Evolutionary conservation across 306 rosid species (phyloP), one percentile per base, ranked within the genome.

Genomic region (Quercus aquifolioides): DNA sequence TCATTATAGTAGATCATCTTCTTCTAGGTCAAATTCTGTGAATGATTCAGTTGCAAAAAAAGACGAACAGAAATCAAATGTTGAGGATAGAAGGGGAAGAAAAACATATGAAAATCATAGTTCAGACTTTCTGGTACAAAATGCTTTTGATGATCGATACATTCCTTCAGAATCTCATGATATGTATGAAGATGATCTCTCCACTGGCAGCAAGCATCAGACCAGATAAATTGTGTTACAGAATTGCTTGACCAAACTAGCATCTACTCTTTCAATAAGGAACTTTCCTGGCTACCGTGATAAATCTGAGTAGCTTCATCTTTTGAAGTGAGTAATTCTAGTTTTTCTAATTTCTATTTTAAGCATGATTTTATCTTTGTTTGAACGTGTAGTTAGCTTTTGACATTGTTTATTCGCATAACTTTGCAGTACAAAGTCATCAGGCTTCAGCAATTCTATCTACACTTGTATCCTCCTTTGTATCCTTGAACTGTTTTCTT

Each of bases 381-480:
- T 81, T 76, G 76, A 76, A 74, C 74, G 69, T 73, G 76, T 76
- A 35, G 18, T 76, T 78, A 78, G 69, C 78, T 81, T 68, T 87
- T 88, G 88, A 89, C 88, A 28, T 81, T 74, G 84, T 87, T 89
- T 88, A 73, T 84, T 81, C 87, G 74, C 85, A 78, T 68, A 74
- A 85, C 72, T 82, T 87, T 93, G 97, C 98, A 93, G 99, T 87
- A 81, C 71, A 71, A 84, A 76, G 89, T 80, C 84, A 76, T 74
- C 90, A 84, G 87, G 90, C 86, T 84, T 87, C 94, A 71, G 89
- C 87, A 83, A 76, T 87, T 84, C 81, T 85, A 76, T 82, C 86
- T 78, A 74, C 81, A 74, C 74, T 79, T 84, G 96, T 95, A 95
- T 95, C 98, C 99, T 90, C 85, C 89, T 82, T 85, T 91, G 97